Evolutionary conservation across 805 yeast genomes (phyloP).

Genomic region (Blastobotrys attinorum): DNA sequence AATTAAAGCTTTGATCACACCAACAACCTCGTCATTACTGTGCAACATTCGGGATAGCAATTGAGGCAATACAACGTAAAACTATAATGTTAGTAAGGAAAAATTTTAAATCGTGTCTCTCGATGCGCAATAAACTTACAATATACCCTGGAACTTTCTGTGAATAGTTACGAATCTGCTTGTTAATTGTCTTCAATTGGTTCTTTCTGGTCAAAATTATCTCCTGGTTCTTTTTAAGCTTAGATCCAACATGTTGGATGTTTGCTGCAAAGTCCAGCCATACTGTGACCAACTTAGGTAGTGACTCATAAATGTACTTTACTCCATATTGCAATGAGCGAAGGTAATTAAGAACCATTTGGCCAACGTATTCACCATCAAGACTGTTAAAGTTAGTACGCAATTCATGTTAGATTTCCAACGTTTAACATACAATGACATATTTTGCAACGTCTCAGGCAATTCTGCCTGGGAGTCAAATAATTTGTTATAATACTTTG

Average conservation of each 20-base stretch:
- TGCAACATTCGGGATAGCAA: slow-evolving; percentile 72
- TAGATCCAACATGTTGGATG: slow-evolving; percentile 3
- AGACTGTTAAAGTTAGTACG: not conserved
- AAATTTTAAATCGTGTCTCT: not conserved
- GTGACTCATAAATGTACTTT: slow-evolving; percentile 65
- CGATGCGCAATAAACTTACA: slow-evolving; percentile 3
- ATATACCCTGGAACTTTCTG: slow-evolving; percentile 13
- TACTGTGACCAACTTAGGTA: slow-evolving; percentile 82
- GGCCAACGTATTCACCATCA: slow-evolving; percentile 42
- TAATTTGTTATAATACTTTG: slow-evolving; percentile 69
- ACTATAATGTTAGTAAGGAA: slow-evolving; percentile 22
- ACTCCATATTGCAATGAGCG: slow-evolving; percentile 56
- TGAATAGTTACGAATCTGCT: not conserved
- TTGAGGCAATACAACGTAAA: slow-evolving; percentile 86
- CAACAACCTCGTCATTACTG: slow-evolving; percentile 46
- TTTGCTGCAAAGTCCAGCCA: slow-evolving; percentile 73
- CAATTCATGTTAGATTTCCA: not conserved
- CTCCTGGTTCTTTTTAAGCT: not conserved
- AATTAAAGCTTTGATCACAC: slow-evolving; percentile 50
- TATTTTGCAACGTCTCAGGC: slow-evolving; percentile 20
- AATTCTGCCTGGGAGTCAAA: slow-evolving; percentile 55
- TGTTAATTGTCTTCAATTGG: slow-evolving; percentile 1
- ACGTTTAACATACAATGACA: slow-evolving; percentile 11
- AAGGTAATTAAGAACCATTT: slow-evolving; percentile 48
- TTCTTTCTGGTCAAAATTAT: not conserved